Percentiles rank a stretch among this genome's conserved stretches.
These are phyloP conservation scores for Conidiobolus incongruus DNA, from an alignment of 371 early-diverging fungal genomes.

Conservation along the genomic window DNA sequence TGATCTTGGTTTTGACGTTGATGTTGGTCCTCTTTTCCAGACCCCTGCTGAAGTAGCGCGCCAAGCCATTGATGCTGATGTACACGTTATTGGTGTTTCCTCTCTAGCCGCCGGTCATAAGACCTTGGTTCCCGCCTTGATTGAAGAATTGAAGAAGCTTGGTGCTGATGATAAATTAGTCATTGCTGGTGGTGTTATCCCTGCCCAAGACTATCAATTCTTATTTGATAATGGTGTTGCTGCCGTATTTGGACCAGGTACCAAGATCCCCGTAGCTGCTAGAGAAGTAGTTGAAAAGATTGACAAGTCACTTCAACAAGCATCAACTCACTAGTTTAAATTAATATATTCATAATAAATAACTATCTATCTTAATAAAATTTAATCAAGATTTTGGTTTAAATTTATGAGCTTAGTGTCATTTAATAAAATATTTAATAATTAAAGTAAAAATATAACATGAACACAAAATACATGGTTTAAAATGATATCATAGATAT, in stretches of 20 bases:
- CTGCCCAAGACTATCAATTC: slow-evolving; percentile 59
- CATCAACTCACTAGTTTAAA: no score
- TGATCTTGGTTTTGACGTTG: slow-evolving; percentile 74
- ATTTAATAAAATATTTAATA: no score
- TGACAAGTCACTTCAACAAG: slow-evolving; percentile 8
- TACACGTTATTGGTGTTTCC: slow-evolving; percentile 65
- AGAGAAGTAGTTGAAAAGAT: slow-evolving; percentile 44
- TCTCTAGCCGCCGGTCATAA: slow-evolving; percentile 74
- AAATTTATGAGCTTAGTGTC: no score
- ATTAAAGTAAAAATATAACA: no score
- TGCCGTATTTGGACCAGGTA: slow-evolving; percentile 62
- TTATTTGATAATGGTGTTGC: slow-evolving; percentile 48
- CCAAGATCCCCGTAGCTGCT: slow-evolving; percentile 56
- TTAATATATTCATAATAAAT: no score
- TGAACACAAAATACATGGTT: no score
- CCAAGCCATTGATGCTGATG: slow-evolving; percentile 68
- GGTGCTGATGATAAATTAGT: slow-evolving; percentile 44
- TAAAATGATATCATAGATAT: no score
- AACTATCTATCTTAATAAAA: no score
- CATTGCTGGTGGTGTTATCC: slow-evolving; percentile 67
- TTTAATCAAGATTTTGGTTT: no score
- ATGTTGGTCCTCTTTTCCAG: slow-evolving; percentile 66
- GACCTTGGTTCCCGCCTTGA: slow-evolving; percentile 51
- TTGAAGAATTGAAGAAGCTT: slow-evolving; percentile 40
- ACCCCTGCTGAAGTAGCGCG: slow-evolving; percentile 69